Evolutionary conservation across 176 grass and related monocot genomes (phyloP), one percentile per base, ranked within the genome.

Genomic region (Oryza nivara): DNA sequence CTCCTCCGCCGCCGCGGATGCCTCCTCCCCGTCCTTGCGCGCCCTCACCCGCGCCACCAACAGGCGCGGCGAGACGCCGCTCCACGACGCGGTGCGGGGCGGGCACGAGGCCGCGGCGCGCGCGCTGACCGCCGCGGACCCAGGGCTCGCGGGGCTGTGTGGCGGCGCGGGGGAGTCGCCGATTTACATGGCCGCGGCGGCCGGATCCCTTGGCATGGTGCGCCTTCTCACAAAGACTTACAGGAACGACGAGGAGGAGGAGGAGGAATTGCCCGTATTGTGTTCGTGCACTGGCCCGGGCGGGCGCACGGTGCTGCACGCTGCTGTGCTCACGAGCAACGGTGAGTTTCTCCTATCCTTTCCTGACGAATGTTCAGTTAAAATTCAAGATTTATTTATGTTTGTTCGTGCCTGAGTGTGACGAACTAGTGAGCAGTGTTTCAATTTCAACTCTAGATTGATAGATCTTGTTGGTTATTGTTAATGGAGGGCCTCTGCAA

Each of bases 151-250:
- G 16, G 76, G 35, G 9, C 20, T 79, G 48, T 11, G 67, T n/a
- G 80, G 85, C 52, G 54, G 67, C 22, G 54, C 74, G 0, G 87
- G 60, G 25, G 81, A 87, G 64, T 88, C 90, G 17, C 83, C 87
- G 40, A 74, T 90, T 6, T 94, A 88, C 90, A 85, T 94, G 89
- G 92, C 92, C 3, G 84, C 68, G 10, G 88, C 79, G 26, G 77
- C 73, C n/a, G 89, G 87, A 8, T 94, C 79, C 64, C 82, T 78
- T 23, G 81, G 65, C 2, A 92, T 89, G 79, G 60, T 87, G 19
- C 77, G 72, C 69, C 0, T 74, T 78, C 85, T 94, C 22, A 20
- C 73, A 0, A 88, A 30, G 51, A 22, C 49, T 43, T 83, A 75
- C 66, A 68, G 13, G 74, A 73, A 61, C 1, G 78, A 70, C 7